A percentile compares a stretch with the other conserved stretches of the same genome.
phyloP scores from a whole-genome alignment of 371 early-diverging fungal genomes.

The Lichtheimia ramosa region DNA sequence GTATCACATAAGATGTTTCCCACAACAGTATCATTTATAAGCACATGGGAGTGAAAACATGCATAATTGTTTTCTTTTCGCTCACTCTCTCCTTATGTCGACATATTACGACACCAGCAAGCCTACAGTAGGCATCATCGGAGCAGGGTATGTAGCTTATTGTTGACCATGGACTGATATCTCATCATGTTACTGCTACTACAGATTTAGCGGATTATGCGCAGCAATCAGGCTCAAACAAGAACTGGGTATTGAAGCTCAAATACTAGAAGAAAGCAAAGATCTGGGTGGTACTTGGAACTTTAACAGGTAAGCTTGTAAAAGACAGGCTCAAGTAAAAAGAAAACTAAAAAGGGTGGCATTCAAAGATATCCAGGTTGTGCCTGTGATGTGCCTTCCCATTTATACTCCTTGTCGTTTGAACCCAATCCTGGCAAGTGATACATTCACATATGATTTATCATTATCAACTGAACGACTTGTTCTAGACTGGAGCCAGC shows the following conservation, averaged over 20 bases:
- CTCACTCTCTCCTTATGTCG: too few species aligned
- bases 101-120: neutral
- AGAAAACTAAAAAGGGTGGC: neutral
- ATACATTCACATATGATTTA: neutral
- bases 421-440: constrained; percentile 44
- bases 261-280: constrained; percentile 53
- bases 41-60: too few species aligned
- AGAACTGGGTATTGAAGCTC: constrained; percentile 41
- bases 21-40: too few species aligned
- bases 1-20: too few species aligned
- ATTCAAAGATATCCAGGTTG: constrained; percentile 5
- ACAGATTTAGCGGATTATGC: constrained; percentile 58
- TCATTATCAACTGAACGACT: constrained; percentile 15
- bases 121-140: constrained; percentile 16
- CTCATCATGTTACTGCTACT: neutral
- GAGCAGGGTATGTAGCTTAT: constrained; percentile 16
- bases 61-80: too few species aligned
- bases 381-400: constrained; percentile 24
- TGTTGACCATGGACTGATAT: neutral
- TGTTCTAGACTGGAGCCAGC: constrained; percentile 47
- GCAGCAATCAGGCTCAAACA: constrained; percentile 57
- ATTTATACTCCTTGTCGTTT: constrained; percentile 53
- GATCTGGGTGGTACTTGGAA: constrained; percentile 67
- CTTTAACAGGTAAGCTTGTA: constrained; percentile 40
- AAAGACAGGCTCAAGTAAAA: neutral